Evolutionary conservation across 805 yeast genomes (phyloP).

Genomic region (Saccharomycopsis oosterbeekiorum): DNA sequence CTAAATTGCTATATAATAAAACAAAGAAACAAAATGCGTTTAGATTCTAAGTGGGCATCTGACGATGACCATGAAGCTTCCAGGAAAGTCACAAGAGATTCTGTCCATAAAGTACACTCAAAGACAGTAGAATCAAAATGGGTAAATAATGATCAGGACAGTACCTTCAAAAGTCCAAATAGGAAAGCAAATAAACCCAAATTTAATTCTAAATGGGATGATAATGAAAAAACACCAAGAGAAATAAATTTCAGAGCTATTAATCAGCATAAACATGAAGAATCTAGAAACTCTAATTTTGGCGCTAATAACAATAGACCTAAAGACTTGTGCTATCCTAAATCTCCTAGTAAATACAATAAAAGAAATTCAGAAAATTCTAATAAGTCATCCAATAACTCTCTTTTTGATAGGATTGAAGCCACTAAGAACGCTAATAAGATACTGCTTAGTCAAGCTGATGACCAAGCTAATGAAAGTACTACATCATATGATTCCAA

Average conservation of each 20-base stretch:
- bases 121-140: neutral
- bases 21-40: neutral
- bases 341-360: neutral
- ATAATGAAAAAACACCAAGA: neutral
- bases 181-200: neutral
- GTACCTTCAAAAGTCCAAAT: neutral
- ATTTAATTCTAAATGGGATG: slow-evolving; percentile 3
- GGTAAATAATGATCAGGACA: neutral
- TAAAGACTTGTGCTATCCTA: neutral
- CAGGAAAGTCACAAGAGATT: neutral
- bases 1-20: neutral
- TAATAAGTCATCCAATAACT: neutral
- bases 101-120: neutral
- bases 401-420: neutral
- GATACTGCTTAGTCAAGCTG: neutral
- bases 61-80: neutral
- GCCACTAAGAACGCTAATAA: neutral
- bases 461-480: neutral
- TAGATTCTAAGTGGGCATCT: slow-evolving; percentile 5
- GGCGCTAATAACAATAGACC: neutral
- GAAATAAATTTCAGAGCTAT: neutral
- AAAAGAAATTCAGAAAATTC: neutral
- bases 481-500: neutral
- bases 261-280: neutral
- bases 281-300: neutral